Conservation (phyloP, 2,329 filamentous ascomycete genomes). For the Sarocladiaceae sp. region DNA sequence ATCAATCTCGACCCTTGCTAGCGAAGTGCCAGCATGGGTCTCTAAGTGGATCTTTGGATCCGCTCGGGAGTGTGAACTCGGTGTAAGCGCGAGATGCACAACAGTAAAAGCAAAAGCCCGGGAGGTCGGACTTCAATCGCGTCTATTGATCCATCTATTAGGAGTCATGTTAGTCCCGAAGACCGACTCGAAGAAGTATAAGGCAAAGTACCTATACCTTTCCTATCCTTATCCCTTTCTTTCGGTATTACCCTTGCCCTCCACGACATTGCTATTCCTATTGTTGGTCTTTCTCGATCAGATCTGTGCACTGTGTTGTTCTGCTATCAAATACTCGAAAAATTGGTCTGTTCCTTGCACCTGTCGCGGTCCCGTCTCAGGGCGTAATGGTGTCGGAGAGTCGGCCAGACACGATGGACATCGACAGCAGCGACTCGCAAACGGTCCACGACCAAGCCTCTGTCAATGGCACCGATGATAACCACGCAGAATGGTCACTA, state of each 20-base stretch:
- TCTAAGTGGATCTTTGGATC: not conserved
- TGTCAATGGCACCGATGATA: not conserved
- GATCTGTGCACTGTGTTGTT: too few species aligned
- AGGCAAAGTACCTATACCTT: not conserved
- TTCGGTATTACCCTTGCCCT: not conserved
- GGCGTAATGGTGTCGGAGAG: not conserved
- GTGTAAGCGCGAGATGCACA: not conserved
- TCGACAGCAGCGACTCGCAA: not conserved
- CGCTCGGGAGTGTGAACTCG: not conserved
- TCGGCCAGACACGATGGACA: not conserved
- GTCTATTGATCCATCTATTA: too few species aligned
- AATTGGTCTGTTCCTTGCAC: too few species aligned
- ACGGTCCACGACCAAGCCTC: conserved; percentile 3
- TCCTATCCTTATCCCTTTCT: not conserved
- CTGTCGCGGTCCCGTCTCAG: too few species aligned
- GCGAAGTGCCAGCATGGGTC: too few species aligned
- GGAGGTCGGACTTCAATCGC: too few species aligned
- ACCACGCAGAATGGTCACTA: conserved; percentile 4
- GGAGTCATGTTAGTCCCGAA: too few species aligned
- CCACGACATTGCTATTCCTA: too few species aligned
- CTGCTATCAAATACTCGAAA: too few species aligned
- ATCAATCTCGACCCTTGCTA: too few species aligned
- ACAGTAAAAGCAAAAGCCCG: not conserved
- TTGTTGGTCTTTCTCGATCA: too few species aligned
- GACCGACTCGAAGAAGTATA: not conserved